phyloP scores from a whole-genome alignment of 129 eudicot species.

The Flaveria robusta region DNA sequence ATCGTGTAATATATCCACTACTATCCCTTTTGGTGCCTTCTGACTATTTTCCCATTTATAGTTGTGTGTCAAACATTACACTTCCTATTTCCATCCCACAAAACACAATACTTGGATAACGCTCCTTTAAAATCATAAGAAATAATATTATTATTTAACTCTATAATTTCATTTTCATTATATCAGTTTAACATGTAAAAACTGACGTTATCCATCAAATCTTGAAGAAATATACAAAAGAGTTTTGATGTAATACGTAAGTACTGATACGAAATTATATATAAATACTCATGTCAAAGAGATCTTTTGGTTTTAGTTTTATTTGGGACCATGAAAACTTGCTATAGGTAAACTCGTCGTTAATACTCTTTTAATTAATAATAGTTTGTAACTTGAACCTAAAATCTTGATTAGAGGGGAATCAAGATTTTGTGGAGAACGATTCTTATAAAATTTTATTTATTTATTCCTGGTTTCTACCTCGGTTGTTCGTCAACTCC shows the following conservation, averaged over 20 bases:
- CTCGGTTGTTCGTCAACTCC: neutral
- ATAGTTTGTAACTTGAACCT: too few species aligned
- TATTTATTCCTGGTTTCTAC: neutral
- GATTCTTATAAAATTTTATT: neutral
- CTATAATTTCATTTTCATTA: neutral
- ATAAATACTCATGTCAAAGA: neutral
- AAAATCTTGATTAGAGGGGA: too few species aligned
- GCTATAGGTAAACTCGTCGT: too few species aligned
- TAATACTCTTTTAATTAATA: too few species aligned
- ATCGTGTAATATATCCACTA: constrained; percentile 30
- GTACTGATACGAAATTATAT: neutral
- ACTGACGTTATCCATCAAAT: neutral
- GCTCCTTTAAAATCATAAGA: too few species aligned
- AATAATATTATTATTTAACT: neutral
- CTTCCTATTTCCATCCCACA: constrained; percentile 16
- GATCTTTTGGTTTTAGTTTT: too few species aligned
- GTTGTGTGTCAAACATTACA: constrained; percentile 35
- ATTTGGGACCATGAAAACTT: too few species aligned
- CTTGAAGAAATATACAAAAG: neutral
- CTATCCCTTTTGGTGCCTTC: constrained; percentile 21
- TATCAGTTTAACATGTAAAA: neutral
- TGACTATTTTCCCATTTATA: constrained; percentile 38
- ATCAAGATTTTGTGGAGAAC: too few species aligned
- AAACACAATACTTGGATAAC: neutral
- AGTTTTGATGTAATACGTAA: neutral